These are phyloP conservation scores for Sporothrix protearum DNA, from an alignment of 2,329 filamentous ascomycete genomes.

Conservation along the genomic window DNA sequence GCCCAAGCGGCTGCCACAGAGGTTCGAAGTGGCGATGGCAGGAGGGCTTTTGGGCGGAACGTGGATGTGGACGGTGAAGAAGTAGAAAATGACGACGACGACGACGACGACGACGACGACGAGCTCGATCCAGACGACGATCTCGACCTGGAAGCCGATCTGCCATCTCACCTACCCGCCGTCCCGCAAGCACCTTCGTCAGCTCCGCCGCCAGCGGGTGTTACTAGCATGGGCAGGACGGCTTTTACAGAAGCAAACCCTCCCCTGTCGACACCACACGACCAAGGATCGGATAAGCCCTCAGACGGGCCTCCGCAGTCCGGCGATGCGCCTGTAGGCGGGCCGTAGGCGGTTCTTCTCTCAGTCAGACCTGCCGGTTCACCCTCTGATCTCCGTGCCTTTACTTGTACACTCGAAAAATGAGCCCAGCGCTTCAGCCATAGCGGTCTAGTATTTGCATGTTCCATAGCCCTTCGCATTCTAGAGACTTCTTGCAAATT, in stretches of 20 bases:
- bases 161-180: constrained; percentile 17
- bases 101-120: constrained; percentile 10
- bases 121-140: constrained; percentile 2
- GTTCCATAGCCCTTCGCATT: not conserved
- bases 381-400: too few relatives aligned
- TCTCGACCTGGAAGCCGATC: constrained; percentile 10
- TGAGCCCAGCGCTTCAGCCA: not conserved
- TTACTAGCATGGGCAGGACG: constrained; percentile 40
- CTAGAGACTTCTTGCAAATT: not conserved
- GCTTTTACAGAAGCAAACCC: constrained; percentile 38
- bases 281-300: not conserved
- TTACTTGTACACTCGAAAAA: not conserved
- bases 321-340: not conserved
- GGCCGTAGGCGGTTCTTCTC: not conserved
- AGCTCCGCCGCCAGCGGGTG: constrained; percentile 25
- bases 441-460: not conserved
- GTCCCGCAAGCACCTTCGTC: constrained; percentile 29
- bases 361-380: too few relatives aligned
- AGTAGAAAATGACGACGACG: not conserved
- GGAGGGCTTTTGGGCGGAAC: not conserved
- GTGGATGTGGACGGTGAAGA: not conserved
- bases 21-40: constrained; percentile 17
- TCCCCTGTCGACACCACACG: constrained; percentile 22
- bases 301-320: not conserved
- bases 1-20: constrained; percentile 9